Conservation (phyloP, 306 rosid species). For the Ceratonia siliqua region DNA sequence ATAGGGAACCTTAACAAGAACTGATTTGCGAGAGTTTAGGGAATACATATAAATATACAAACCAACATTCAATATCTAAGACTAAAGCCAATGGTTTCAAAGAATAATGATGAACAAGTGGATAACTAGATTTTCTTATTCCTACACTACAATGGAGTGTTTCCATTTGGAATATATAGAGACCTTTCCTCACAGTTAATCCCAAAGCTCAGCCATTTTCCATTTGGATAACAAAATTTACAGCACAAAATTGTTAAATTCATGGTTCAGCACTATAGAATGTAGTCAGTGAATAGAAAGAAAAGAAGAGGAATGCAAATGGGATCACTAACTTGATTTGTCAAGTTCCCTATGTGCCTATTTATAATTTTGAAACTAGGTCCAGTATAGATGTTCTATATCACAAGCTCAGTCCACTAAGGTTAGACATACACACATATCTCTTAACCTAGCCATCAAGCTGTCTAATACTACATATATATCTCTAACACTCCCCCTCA, state of each 20-base stretch:
- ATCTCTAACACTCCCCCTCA: too few relatives aligned
- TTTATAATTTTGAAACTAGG: too few relatives aligned
- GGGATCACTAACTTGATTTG: too few relatives aligned
- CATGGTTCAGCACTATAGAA: neutral
- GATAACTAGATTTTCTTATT: neutral
- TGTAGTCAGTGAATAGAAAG: too few relatives aligned
- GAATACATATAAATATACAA: neutral
- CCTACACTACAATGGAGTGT: neutral
- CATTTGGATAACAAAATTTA: neutral
- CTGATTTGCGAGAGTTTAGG: neutral
- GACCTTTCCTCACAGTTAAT: neutral
- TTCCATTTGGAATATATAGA: neutral
- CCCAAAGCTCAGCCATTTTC: neutral
- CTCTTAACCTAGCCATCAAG: too few relatives aligned
- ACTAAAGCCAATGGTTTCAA: neutral
- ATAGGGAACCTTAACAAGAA: neutral
- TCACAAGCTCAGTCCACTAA: too few relatives aligned
- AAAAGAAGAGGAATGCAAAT: too few relatives aligned
- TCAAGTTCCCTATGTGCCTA: too few relatives aligned
- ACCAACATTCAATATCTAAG: neutral
- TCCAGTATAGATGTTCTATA: too few relatives aligned
- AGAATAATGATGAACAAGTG: neutral
- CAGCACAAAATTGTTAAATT: neutral
- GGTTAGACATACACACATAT: too few relatives aligned
- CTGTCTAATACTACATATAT: too few relatives aligned